These are phyloP conservation scores for Citrus australasica DNA, from an alignment of 345 rosid species.

Conservation along the genomic window DNA sequence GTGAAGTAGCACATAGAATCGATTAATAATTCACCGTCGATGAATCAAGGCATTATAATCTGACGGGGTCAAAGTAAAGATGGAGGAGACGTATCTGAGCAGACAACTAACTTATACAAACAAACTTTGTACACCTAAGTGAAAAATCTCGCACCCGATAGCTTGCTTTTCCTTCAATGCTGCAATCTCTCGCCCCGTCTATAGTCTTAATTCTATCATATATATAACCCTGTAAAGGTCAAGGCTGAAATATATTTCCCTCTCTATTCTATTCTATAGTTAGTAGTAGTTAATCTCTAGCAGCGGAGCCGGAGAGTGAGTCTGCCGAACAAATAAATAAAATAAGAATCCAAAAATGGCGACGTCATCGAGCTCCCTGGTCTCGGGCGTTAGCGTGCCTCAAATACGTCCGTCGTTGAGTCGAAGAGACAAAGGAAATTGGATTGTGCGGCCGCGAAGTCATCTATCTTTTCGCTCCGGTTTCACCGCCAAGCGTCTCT, in stretches of 20 bases:
- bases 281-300: too few species aligned
- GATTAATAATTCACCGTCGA: not conserved
- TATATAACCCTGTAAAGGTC: too few species aligned
- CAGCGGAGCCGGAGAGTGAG: too few species aligned
- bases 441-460: constrained; percentile 5
- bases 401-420: constrained; percentile 4
- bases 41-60: not conserved
- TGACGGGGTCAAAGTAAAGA: not conserved
- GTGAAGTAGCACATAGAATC: not conserved
- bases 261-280: too few species aligned
- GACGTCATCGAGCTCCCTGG: constrained; percentile 9
- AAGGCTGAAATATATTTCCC: too few species aligned
- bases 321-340: not conserved
- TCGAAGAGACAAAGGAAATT: not conserved
- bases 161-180: not conserved
- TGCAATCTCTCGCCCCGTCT: too few species aligned
- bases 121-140: not conserved
- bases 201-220: too few species aligned
- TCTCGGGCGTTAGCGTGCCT: not conserved
- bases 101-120: not conserved
- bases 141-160: not conserved
- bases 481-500: constrained; percentile 2
- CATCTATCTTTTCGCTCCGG: constrained; percentile 1
- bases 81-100: not conserved
- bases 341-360: not conserved